These are phyloP conservation scores for Crucibulum laeve DNA, from an alignment of 768 basidiomycete species.

Conservation along the genomic window DNA sequence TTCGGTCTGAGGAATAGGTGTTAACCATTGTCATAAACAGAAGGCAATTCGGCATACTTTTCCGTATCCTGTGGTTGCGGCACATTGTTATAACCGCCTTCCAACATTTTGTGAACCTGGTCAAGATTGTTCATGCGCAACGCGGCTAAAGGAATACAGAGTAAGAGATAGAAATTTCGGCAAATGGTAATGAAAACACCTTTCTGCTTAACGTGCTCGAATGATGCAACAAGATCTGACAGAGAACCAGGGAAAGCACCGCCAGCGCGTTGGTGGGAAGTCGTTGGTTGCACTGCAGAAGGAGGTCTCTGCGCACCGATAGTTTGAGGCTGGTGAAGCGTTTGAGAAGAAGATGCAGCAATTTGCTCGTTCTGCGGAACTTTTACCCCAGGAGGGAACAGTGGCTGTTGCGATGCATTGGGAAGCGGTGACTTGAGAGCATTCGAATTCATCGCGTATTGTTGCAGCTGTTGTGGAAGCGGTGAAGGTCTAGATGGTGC, in stretches of 20 bases:
- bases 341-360: slow-evolving; percentile 14
- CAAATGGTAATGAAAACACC: slow-evolving; percentile 37
- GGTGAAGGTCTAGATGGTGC: slow-evolving; percentile 33
- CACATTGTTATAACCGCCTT: slow-evolving; percentile 83
- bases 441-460: slow-evolving; percentile 16
- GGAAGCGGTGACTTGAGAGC: slow-evolving; percentile 27
- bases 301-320: slow-evolving; percentile 48
- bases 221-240: slow-evolving; percentile 90
- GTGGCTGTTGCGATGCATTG: slow-evolving; percentile 49
- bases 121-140: slow-evolving; percentile 84
- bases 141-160: slow-evolving; percentile 40
- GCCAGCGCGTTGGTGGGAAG: slow-evolving; percentile 21
- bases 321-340: slow-evolving; percentile 28
- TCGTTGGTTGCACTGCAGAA: slow-evolving; percentile 45
- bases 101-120: slow-evolving; percentile 89
- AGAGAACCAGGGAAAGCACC: slow-evolving; percentile 76
- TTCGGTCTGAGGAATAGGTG: slow-evolving; percentile 62
- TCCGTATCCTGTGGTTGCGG: slow-evolving; percentile 95
- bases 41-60: slow-evolving; percentile 53
- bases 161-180: neutral
- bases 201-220: slow-evolving; percentile 96
- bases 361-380: slow-evolving; percentile 42
- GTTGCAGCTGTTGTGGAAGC: slow-evolving; percentile 39
- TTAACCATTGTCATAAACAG: slow-evolving; percentile 2
- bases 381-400: slow-evolving; percentile 71